Base-by-base conservation (phyloP, 805 yeast species). In the Yamadazyma tumulicola region DNA sequence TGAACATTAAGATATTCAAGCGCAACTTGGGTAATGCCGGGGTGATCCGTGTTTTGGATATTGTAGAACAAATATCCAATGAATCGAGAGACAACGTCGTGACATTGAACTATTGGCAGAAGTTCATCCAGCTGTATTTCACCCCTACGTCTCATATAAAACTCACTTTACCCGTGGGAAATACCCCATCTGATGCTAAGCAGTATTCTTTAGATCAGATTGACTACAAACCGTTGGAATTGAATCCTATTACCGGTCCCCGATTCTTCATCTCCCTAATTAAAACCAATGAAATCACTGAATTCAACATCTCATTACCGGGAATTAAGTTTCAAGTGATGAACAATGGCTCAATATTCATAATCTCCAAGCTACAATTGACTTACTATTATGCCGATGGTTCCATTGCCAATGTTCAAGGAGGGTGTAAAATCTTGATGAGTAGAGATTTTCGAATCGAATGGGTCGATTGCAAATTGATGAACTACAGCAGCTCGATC, bases 381-480 rank as follows among this genome's bases (percentile, higher is more conserved):
- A 51, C 49, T 12, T 56, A 52, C 33, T 39, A 73, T 54, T 84
- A 77, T 51, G 56, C 62, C 2, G 95, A 85, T 56, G 94, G 93
- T 0, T 79, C 89, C 3, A 71, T 72, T 45, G 77, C 84, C 6
- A 70, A 75, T 7, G 72, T 81, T 31, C 65, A 67, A 38, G 85
- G 91, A 0, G 75, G 74, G 13, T 57, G 80, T 26, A 77, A 77
- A 42, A 75, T 84, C 7, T 64, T 77, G 5, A 73, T 86, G 59
- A 80, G 77, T 49, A 64, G 80, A 20, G 73, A 70, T 34, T 61
- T 85, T 41, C 72, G 75, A 43, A 73, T 87, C 19, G 94, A 85
- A 45, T 82, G 84, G 77, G 54, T 82, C 27, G 94, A 85, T 48
- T 61, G 81, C 42, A 73, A 72, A 17, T 49, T 56, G 21, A 22